These are phyloP conservation scores for Knoxdaviesia capensis DNA, from an alignment of 2,329 filamentous ascomycete genomes.

Conservation along the genomic window DNA sequence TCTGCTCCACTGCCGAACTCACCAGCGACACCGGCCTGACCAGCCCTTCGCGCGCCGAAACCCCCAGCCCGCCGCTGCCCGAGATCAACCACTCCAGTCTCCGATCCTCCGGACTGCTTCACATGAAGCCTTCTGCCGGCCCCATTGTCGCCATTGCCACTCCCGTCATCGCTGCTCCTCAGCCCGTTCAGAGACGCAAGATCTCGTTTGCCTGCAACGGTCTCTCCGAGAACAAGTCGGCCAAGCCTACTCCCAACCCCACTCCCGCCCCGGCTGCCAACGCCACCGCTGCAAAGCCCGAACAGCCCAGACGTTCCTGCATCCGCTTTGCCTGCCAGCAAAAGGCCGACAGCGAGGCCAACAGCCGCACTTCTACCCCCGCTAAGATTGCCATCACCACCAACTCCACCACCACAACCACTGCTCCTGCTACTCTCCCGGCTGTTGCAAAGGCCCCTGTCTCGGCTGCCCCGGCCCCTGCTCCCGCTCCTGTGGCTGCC, in stretches of 20 bases:
- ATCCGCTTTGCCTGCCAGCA: slow-evolving; percentile 54
- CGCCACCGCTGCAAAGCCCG: too few relatives aligned
- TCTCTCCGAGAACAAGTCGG: too few relatives aligned
- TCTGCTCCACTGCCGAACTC: slow-evolving; percentile 69
- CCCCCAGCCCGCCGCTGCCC: slow-evolving; percentile 69
- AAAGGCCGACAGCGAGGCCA: too few relatives aligned
- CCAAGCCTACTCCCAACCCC: too few relatives aligned
- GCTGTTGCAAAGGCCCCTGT: slow-evolving; percentile 2
- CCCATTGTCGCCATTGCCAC: too few relatives aligned
- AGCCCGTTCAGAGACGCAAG: neutral
- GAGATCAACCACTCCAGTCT: slow-evolving; percentile 28
- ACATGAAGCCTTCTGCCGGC: too few relatives aligned
- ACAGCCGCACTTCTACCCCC: too few relatives aligned
- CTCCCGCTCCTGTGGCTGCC: slow-evolving; percentile 1
- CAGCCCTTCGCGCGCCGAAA: slow-evolving; percentile 71
- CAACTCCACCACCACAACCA: neutral
- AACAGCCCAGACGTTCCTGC: slow-evolving; percentile 29
- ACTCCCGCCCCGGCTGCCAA: too few relatives aligned
- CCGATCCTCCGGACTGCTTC: slow-evolving; percentile 5
- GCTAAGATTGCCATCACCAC: too few relatives aligned
- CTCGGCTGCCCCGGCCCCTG: slow-evolving; percentile 1
- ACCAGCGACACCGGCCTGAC: slow-evolving; percentile 90
- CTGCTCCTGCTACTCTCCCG: neutral
- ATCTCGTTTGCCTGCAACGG: slow-evolving; percentile 1
- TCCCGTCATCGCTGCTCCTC: neutral